Percentiles rank a stretch among this genome's conserved stretches.
These are phyloP conservation scores for Vigna unguiculata DNA, from an alignment of 306 rosid species.

Conservation along the genomic window DNA sequence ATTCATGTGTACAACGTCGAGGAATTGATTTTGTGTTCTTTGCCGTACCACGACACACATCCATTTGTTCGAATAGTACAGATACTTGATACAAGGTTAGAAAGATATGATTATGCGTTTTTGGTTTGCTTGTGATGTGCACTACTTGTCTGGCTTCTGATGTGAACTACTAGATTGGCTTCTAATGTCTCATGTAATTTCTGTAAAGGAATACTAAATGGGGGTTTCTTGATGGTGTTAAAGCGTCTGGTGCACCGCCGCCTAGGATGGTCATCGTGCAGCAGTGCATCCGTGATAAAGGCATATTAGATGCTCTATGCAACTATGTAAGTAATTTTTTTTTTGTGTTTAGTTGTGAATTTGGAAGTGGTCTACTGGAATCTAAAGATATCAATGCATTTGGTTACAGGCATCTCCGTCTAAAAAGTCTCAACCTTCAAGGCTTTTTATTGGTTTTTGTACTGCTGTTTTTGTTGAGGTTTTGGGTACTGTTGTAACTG, in stretches of 20 bases:
- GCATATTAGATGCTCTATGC: slow-evolving; percentile 75
- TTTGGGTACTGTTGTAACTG: slow-evolving; percentile 68
- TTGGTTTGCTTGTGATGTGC: slow-evolving; percentile 25
- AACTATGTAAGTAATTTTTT: slow-evolving; percentile 72
- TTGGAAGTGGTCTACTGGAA: slow-evolving; percentile 11
- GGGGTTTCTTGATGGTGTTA: slow-evolving; percentile 85
- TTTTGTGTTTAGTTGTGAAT: slow-evolving; percentile 36
- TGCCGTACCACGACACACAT: slow-evolving; percentile 92
- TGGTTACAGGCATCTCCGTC: slow-evolving; percentile 70
- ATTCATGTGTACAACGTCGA: slow-evolving; percentile 74
- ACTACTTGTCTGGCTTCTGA: slow-evolving; percentile 40
- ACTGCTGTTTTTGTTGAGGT: slow-evolving; percentile 87
- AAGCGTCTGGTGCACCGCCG: slow-evolving; percentile 82
- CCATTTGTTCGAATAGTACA: slow-evolving; percentile 79
- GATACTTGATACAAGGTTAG: slow-evolving; percentile 73
- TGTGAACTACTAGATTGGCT: slow-evolving; percentile 21
- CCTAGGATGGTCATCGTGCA: slow-evolving; percentile 88
- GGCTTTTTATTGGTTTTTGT: slow-evolving; percentile 71
- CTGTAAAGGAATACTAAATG: slow-evolving; percentile 73
- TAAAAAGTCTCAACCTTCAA: slow-evolving; percentile 74
- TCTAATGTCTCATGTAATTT: slow-evolving; percentile 40
- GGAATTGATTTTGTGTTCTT: slow-evolving; percentile 75
- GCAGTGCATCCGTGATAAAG: slow-evolving; percentile 81
- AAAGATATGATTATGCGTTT: slow-evolving; percentile 20
- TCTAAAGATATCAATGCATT: slow-evolving; percentile 33